These are phyloP conservation scores for Plasmodium vinckei DNA, from an alignment of 169 alveolate species.

Conservation along the genomic window DNA sequence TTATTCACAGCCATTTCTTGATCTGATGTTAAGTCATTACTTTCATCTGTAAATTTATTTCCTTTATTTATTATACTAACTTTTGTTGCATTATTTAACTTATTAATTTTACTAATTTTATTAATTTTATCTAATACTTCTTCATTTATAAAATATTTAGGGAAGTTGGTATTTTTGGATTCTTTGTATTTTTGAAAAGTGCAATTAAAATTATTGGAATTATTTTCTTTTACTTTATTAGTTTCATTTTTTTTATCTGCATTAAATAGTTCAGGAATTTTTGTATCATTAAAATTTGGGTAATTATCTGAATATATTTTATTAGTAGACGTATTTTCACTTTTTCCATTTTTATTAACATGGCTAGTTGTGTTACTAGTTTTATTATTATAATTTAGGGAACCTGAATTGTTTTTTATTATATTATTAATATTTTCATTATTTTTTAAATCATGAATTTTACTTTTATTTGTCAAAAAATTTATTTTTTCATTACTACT, in stretches of 20 bases:
- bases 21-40: too few relatives aligned
- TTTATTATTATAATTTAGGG: background rate
- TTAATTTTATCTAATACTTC: slow-evolving; percentile 7
- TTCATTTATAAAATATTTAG: slow-evolving; percentile 1
- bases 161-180: background rate
- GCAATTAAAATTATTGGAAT: background rate
- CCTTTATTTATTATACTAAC: background rate
- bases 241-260: background rate
- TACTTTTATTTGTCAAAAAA: slow-evolving; percentile 12
- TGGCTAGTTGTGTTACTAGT: background rate
- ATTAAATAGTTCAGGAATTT: slow-evolving; percentile 1
- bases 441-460: background rate
- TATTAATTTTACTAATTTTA: background rate
- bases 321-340: background rate
- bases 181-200: slow-evolving; percentile 2
- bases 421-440: slow-evolving; percentile 8
- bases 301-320: background rate
- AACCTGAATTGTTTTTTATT: slow-evolving; percentile 4
- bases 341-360: background rate
- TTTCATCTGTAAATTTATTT: background rate
- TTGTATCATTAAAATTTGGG: background rate
- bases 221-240: background rate
- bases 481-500: slow-evolving; percentile 16
- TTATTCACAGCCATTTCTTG: too few relatives aligned
- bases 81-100: background rate